Percentiles rank a stretch among this genome's conserved stretches.
Conservation (phyloP, 2,329 filamentous ascomycete species). For the Aspergillus transmontanensis region DNA sequence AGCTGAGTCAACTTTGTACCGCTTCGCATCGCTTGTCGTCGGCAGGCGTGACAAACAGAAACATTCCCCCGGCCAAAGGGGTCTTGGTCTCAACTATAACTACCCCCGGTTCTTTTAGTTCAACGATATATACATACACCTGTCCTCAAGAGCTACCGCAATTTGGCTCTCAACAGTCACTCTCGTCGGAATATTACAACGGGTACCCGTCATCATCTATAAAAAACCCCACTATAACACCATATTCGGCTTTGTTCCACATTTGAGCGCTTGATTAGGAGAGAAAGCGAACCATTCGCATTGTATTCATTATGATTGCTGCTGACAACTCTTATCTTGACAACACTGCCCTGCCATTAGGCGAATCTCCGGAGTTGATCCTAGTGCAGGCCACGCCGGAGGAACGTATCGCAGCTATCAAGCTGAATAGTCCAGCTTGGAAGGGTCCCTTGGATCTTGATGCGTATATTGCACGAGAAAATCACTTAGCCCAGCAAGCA, state of each 20-base stretch:
- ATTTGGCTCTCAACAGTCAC: neutral
- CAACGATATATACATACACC: neutral
- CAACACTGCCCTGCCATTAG: conserved; percentile 44
- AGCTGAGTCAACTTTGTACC: conserved; percentile 13
- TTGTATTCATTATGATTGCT: conserved; percentile 37
- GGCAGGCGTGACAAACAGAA: conserved; percentile 34
- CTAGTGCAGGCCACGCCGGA: conserved; percentile 58
- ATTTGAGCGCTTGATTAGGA: neutral
- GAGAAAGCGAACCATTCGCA: neutral
- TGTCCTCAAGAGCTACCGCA: neutral
- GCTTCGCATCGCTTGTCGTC: conserved; percentile 39
- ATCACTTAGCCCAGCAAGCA: conserved; percentile 52
- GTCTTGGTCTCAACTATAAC: conserved; percentile 11
- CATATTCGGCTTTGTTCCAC: neutral
- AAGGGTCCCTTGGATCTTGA: conserved; percentile 57
- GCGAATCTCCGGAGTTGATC: conserved; percentile 53
- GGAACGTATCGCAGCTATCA: conserved; percentile 56
- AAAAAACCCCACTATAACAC: neutral
- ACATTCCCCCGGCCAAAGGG: conserved; percentile 15
- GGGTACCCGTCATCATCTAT: neutral
- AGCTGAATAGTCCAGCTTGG: conserved; percentile 60
- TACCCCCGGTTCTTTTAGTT: neutral
- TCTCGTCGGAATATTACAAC: neutral
- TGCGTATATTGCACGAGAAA: conserved; percentile 61
- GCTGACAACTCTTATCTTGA: conserved; percentile 27